A percentile compares a stretch with the other conserved stretches of the same genome.
phyloP scores from a whole-genome alignment of 371 early-diverging fungal species.

The Mucor circinelloides region DNA sequence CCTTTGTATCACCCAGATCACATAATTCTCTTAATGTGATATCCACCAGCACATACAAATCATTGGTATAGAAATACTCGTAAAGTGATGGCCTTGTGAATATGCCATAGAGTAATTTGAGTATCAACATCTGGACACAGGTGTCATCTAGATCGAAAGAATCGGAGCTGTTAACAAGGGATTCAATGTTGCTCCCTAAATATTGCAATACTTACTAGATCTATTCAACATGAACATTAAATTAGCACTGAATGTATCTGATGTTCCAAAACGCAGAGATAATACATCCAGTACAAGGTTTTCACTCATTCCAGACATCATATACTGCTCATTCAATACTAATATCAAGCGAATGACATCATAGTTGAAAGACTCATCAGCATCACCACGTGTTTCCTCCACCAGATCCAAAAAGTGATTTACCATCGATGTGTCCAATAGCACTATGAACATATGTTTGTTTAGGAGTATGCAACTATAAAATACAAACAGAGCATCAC shows the following conservation, averaged over 20 bases:
- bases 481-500: not conserved
- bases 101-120: conserved; percentile 69
- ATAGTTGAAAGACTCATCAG: conserved; percentile 75
- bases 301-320: conserved; percentile 46
- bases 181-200: not conserved
- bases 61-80: conserved; percentile 87
- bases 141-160: conserved; percentile 58
- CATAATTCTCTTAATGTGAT: conserved; percentile 79
- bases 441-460: conserved; percentile 9
- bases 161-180: not conserved
- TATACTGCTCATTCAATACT: conserved; percentile 73
- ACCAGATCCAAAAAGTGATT: conserved; percentile 66
- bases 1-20: conserved; percentile 72
- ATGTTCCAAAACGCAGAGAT: conserved; percentile 58
- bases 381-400: conserved; percentile 67
- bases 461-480: not conserved
- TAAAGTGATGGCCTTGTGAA: conserved; percentile 61
- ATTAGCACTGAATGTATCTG: conserved; percentile 81
- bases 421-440: conserved; percentile 35
- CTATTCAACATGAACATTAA: conserved; percentile 87
- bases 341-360: conserved; percentile 67
- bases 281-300: conserved; percentile 66
- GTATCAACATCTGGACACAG: conserved; percentile 69
- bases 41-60: conserved; percentile 82
- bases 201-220: conserved; percentile 55